Base-by-base conservation (phyloP, 179 eudicot genomes). In the Camellia oleifera region DNA sequence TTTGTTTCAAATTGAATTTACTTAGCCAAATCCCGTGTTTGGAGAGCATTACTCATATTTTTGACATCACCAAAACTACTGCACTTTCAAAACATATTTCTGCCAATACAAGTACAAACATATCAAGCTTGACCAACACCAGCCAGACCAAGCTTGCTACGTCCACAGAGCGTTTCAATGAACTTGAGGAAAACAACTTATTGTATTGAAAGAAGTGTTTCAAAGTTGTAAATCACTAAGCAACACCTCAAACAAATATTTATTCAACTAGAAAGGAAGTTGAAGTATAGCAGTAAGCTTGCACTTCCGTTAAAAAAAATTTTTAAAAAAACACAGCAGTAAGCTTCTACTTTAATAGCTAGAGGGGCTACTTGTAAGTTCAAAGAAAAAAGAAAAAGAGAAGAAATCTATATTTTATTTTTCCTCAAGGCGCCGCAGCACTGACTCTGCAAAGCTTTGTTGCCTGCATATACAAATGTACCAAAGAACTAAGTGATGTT, bases 371-470 rank as follows among this genome's bases (percentile, higher is more conserved):
- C 32, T 70, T 13, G 52, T 17, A 45, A 45, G 13, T 7, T 2
- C n/a, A 3, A 52, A 23, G 45, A 13, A 58, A 67, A 45, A 44
- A n/a, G 13, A 3, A 8, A 69, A 60, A 68, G 0, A 40, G n/a
- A 20, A 52, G 9, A 1, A 20, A 72, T 9, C 23, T 20, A 4
- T 62, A 12, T 57, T 78, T 83, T 80, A 89, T 76, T 87, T 83
- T 74, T 91, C 91, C 79, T 87, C 90, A 83, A 84, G 84, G 5
- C 89, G 87, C 17, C 84, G 88, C 75, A 91, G 85, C 80, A 93
- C 84, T 44, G 92, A 87, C 57, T 91, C 92, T 26, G 94, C 94
- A 79, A 91, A 93, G 82, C 93, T 86, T 82, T 90, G 89, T 78
- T 93, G 97, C 94, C 97, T 93, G 91, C 84, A 77, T 40, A 66